These are phyloP conservation scores for Physaria fendleri DNA, from an alignment of 345 rosid genomes.

Conservation along the genomic window DNA sequence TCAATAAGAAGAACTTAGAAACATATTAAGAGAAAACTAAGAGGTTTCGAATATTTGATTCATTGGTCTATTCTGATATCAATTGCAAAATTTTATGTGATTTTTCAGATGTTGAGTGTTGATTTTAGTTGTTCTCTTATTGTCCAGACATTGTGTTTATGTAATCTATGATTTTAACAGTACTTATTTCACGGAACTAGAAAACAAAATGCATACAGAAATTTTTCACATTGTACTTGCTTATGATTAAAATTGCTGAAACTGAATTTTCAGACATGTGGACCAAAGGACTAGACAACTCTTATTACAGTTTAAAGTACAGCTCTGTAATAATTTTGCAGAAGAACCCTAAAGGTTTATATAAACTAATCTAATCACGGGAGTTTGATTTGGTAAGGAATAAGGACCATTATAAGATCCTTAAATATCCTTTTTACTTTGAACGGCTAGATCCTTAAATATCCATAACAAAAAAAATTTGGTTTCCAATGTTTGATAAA, in stretches of 20 bases:
- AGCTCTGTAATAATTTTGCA: conserved; percentile 19
- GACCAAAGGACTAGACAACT: conserved; percentile 19
- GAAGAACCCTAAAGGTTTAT: not conserved
- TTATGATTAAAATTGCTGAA: not conserved
- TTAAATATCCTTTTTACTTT: conserved; percentile 7
- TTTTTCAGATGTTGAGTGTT: not conserved
- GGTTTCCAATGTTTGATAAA: not conserved
- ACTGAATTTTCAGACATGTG: conserved; percentile 18
- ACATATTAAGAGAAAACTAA: not conserved
- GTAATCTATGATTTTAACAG: conserved; percentile 4
- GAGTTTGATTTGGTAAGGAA: not conserved
- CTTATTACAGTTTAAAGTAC: conserved; percentile 17
- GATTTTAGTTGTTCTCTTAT: not conserved
- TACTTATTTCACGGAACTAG: not conserved
- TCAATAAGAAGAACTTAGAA: conserved; percentile 48
- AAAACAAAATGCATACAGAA: conserved; percentile 12
- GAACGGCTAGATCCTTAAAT: conserved; percentile 1
- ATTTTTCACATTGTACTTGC: conserved; percentile 6
- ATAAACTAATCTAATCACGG: not conserved
- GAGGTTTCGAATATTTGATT: not conserved
- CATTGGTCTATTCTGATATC: not conserved
- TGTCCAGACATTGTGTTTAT: conserved; percentile 2
- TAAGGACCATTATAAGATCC: not conserved
- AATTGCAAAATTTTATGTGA: conserved; percentile 15
- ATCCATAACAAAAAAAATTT: not conserved